Evolutionary conservation across 1,139 yeast genomes (phyloP), one percentile per base, ranked within the genome.

Genomic region (Scheffersomyces illinoinensis): DNA sequence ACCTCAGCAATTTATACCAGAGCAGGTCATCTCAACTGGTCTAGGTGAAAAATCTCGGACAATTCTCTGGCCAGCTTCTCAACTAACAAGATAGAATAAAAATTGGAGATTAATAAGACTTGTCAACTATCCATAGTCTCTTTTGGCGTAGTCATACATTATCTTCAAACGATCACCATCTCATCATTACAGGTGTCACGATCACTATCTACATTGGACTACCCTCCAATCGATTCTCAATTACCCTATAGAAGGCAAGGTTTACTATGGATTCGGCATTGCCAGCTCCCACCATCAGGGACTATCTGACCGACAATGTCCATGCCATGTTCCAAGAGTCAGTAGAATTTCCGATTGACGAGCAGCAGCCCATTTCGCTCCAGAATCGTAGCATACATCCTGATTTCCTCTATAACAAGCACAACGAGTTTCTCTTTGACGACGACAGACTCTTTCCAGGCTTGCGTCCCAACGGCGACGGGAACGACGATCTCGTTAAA

Each of bases 391-490:
- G 24, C n/a, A 61, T 66, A 19, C 69, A 64, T 59, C 66, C 70
- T 2, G 71, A 72, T 48, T 73, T 74, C 59, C 61, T 61, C 18
- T 79, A 80, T 68, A 76, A 77, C 64, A 68, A 68, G 47, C 83
- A 79, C 64, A 70, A 76, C 58, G 84, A 80, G 62, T 66, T 76
- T n/a, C 71, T 76, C n/a, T 80, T 71, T 61, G 84, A 80, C 60
- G 81, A 79, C 59, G 71, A 65, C 53, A 62, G 71, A 39, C 61
- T 75, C 56, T 79, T 76, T 61, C 85, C 82, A 3, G 65, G 76
- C 54, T 65, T 76, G 49, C 71, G 70, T 53, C 51, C 51, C 17
- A 51, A 53, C 17, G 58, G 50, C n/a, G 61, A 64, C 2, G 62
- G 58, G 48, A 62, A 64, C 33, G 70, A 66, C 2, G 61, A 66